Evolutionary conservation across 2,329 filamentous ascomycete species (phyloP), one percentile per base, ranked within the genome.

Genomic region (Aspergillus caelatus): DNA sequence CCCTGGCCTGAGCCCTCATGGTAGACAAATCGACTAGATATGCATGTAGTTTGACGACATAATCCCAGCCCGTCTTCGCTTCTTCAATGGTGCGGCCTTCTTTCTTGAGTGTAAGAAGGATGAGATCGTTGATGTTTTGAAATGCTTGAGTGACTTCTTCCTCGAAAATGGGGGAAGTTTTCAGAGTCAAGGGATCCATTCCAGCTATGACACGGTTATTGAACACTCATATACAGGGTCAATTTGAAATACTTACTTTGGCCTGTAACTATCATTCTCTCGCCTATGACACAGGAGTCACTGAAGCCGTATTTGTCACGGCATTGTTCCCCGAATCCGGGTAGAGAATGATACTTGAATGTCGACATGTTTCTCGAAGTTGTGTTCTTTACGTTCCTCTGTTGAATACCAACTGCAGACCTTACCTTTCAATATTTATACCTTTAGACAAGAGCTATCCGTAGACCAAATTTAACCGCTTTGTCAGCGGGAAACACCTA

Each of bases 401-500:
- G 1, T 34, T 12, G 1, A 12, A 7, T 34, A 3, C 0, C 0
- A 11, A 34, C 0, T 4, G 32, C 12, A 34, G 10, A 34, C 0
- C 11, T 11, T 11, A 32, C 11, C 32, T 11, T 34, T 12, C 10
- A 12, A 34, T 34, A 34, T 34, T 0, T 34, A 4, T 11, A 10
- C 2, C 4, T 34, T 34, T 12, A 34, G 3, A 34, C 30, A 12
- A 12, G 10, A 12, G 11, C 11, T 34, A 12, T 34, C 7, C 0
- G 4, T 34, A 34, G 32, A 34, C 3, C 30, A 4, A 12, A 11
- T 34, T 34, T 12, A 34, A 34, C 32, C 32, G 32, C 32, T 34
- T 34, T 34, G 32, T 34, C 32, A 34, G 32, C 32, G 32, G 32
- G 26, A 26, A 5, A 2, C 26, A 5, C 26, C 4, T 26, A 26